Percentiles rank a stretch among this genome's conserved stretches.
Conservation (phyloP, 495 filamentous ascomycete genomes). For the Talaromyces proteolyticus region DNA sequence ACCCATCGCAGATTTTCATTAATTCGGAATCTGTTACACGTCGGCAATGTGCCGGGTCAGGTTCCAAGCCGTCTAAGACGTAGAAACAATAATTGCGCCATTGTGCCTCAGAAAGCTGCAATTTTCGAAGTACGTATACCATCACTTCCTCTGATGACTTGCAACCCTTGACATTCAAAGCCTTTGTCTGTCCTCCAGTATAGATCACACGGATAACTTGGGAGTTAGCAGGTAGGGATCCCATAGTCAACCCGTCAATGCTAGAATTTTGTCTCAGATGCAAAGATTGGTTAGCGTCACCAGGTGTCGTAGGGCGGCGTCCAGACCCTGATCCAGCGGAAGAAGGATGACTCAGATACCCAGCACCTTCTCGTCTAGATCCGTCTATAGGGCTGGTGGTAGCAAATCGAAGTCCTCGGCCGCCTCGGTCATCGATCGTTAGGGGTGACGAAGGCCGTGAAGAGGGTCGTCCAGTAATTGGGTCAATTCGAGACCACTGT, state of each 20-base stretch:
- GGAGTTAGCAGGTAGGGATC: slow-evolving; percentile 69
- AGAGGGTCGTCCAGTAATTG: slow-evolving; percentile 37
- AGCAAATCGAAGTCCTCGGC: slow-evolving; percentile 37
- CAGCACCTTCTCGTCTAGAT: slow-evolving; percentile 39
- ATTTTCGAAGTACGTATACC: slow-evolving; percentile 75
- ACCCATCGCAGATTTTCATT: slow-evolving; percentile 68
- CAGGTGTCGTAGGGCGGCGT: slow-evolving; percentile 40
- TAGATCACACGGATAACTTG: slow-evolving; percentile 89
- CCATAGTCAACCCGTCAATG: slow-evolving; percentile 75
- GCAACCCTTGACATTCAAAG: slow-evolving; percentile 83
- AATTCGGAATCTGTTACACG: slow-evolving; percentile 79
- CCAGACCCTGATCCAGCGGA: slow-evolving; percentile 41
- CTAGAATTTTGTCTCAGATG: slow-evolving; percentile 57
- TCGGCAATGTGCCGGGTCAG: slow-evolving; percentile 69
- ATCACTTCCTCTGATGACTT: slow-evolving; percentile 88
- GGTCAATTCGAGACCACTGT: slow-evolving; percentile 64
- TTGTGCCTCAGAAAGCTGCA: slow-evolving; percentile 67
- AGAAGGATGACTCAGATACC: slow-evolving; percentile 48
- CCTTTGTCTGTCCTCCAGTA: slow-evolving; percentile 81
- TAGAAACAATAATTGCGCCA: slow-evolving; percentile 80
- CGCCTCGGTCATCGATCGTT: slow-evolving; percentile 44
- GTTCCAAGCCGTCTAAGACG: slow-evolving; percentile 74
- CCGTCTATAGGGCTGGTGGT: slow-evolving; percentile 48
- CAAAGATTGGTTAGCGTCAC: slow-evolving; percentile 25
- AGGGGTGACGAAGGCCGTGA: slow-evolving; percentile 72